These are phyloP conservation scores for Hericium coralloides DNA, from an alignment of 768 basidiomycete species.

Conservation along the genomic window DNA sequence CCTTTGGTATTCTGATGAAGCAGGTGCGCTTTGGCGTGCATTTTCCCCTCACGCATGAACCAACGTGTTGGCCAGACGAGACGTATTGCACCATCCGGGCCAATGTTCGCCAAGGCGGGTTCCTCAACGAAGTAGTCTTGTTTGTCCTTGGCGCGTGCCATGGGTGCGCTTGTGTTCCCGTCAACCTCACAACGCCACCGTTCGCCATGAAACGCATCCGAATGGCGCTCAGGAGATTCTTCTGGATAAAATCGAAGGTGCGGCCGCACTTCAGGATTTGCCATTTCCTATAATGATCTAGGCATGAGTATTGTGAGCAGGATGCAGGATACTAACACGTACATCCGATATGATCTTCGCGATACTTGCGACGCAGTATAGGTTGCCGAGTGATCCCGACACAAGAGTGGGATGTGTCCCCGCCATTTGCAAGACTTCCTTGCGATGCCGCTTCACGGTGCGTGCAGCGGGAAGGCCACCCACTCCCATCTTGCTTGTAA, in stretches of 20 bases:
- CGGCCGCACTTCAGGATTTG: slow-evolving; percentile 6
- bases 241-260: slow-evolving; percentile 4
- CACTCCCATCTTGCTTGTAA: background rate
- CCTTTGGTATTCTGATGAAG: background rate
- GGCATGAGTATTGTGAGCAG: background rate
- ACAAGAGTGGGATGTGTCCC: background rate
- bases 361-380: background rate
- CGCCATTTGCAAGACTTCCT: background rate
- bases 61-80: background rate
- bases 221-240: background rate
- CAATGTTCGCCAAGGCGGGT: slow-evolving; percentile 6
- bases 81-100: background rate
- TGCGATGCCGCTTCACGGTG: background rate
- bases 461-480: background rate
- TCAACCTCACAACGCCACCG: slow-evolving; percentile 4
- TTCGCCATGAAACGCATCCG: slow-evolving; percentile 3
- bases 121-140: slow-evolving; percentile 14
- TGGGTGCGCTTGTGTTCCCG: background rate
- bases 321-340: background rate
- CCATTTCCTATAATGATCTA: slow-evolving; percentile 2
- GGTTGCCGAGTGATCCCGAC: background rate
- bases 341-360: background rate
- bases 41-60: background rate
- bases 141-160: slow-evolving; percentile 4
- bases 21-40: background rate